Evolutionary conservation across 129 eudicot genomes (phyloP).

Genomic region (Escallonia rubra): DNA sequence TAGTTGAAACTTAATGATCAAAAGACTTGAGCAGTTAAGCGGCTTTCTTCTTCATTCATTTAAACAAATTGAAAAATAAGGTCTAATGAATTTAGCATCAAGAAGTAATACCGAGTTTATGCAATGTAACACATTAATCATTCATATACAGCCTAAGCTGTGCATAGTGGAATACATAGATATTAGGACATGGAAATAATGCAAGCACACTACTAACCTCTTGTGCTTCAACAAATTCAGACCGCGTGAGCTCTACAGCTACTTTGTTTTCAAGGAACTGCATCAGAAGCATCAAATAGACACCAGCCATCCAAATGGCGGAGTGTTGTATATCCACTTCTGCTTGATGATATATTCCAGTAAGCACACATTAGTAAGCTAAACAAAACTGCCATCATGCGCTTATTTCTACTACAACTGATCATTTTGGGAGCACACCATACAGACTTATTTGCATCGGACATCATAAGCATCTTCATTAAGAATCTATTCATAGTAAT

Average conservation of each 20-base stretch:
- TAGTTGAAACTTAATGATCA: no score
- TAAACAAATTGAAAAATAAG: neutral
- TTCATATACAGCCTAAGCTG: neutral
- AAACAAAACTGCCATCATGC: neutral
- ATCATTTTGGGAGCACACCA: neutral
- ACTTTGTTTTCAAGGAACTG: constrained; percentile 95
- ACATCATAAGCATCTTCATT: neutral
- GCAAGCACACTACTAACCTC: constrained; percentile 52
- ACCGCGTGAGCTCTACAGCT: constrained; percentile 87
- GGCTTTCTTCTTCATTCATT: no score
- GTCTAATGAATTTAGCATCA: neutral
- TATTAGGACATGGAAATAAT: neutral
- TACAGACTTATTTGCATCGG: neutral
- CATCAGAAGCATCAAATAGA: constrained; percentile 88
- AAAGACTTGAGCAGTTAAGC: no score
- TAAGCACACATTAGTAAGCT: constrained; percentile 8
- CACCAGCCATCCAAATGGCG: constrained; percentile 96
- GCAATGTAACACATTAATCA: neutral
- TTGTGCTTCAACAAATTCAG: constrained; percentile 93
- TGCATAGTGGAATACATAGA: neutral
- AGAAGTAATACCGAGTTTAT: neutral
- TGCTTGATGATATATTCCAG: constrained; percentile 23
- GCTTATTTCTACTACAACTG: neutral
- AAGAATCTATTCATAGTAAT: neutral
- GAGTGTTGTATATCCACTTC: constrained; percentile 93